Conservation (phyloP, 805 yeast genomes). For the Komagataella mondaviorum region DNA sequence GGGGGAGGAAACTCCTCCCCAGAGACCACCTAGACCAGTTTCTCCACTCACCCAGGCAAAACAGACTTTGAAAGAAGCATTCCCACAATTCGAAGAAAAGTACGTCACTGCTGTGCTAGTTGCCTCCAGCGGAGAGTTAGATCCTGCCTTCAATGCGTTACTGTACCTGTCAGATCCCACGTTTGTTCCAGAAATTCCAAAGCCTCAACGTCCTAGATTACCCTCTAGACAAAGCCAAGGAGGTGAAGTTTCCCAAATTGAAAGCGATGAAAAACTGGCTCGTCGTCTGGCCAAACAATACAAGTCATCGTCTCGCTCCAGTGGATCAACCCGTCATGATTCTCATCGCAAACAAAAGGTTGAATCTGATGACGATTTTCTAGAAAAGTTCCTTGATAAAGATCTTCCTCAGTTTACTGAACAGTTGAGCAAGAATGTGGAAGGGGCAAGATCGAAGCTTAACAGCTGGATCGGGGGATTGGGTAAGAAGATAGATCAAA, state of each 20-base stretch:
- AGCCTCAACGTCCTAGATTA: slow-evolving; percentile 18
- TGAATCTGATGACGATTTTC: slow-evolving; percentile 26
- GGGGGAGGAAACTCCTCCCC: slow-evolving; percentile 21
- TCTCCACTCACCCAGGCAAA: slow-evolving; percentile 42
- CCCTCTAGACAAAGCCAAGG: slow-evolving; percentile 18
- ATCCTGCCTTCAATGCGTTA: slow-evolving; percentile 82
- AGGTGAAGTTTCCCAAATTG: slow-evolving; percentile 26
- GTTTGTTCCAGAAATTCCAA: slow-evolving; percentile 37
- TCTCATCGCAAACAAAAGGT: slow-evolving; percentile 6
- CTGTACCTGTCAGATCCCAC: slow-evolving; percentile 67
- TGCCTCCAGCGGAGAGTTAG: slow-evolving; percentile 72
- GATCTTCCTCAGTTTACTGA: slow-evolving; percentile 51
- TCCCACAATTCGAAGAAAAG: slow-evolving; percentile 64
- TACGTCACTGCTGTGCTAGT: slow-evolving; percentile 68
- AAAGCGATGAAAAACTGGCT: slow-evolving; percentile 75
- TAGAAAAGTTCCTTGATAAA: slow-evolving; percentile 43
- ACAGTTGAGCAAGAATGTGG: slow-evolving; percentile 58
- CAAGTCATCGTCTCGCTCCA: slow-evolving; percentile 13
- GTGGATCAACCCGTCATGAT: slow-evolving; percentile 13
- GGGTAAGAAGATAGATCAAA: slow-evolving; percentile 28
- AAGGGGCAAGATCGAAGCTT: slow-evolving; percentile 66
- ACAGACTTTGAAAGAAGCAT: slow-evolving; percentile 67
- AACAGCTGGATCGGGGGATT: slow-evolving; percentile 69
- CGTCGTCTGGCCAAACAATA: slow-evolving; percentile 63
- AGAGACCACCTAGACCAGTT: slow-evolving; percentile 45